These are phyloP conservation scores for Alternaria brassicae DNA, from an alignment of 2,329 filamentous ascomycete species.

Conservation along the genomic window DNA sequence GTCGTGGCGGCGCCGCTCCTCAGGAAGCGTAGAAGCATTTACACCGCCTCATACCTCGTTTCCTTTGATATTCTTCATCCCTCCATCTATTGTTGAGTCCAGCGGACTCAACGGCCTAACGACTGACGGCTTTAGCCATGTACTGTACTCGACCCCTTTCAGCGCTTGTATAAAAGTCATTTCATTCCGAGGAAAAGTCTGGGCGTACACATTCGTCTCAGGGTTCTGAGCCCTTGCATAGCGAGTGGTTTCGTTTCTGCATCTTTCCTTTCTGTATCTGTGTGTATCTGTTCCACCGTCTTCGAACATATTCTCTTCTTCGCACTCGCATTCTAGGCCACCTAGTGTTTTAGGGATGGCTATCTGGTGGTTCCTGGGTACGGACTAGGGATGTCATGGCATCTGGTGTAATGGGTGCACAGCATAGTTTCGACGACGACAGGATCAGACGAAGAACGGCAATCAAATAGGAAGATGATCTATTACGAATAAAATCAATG, in stretches of 20 bases:
- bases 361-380: conserved; percentile 31
- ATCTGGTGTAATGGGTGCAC: conserved; percentile 32
- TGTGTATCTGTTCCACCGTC: conserved; percentile 35
- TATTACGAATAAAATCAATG: conserved; percentile 18
- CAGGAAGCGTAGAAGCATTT: conserved; percentile 42
- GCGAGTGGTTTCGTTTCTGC: conserved; percentile 47
- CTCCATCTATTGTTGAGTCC: conserved; percentile 24
- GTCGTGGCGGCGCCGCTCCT: conserved; percentile 41
- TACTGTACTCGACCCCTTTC: conserved; percentile 46
- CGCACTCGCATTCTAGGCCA: conserved; percentile 33
- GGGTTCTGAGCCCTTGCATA: conserved; percentile 48
- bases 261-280: conserved; percentile 39
- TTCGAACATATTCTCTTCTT: conserved; percentile 34
- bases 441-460: conserved; percentile 17
- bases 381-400: conserved; percentile 21
- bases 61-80: conserved; percentile 13
- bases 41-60: conserved; percentile 7
- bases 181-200: conserved; percentile 46
- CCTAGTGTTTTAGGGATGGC: conserved; percentile 40
- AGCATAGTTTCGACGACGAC: conserved; percentile 25
- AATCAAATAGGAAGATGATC: conserved; percentile 16
- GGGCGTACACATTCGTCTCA: conserved; percentile 40
- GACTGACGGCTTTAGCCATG: conserved; percentile 48
- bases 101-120: conserved; percentile 31
- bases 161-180: conserved; percentile 50